A percentile compares a stretch with the other conserved stretches of the same genome.
These are phyloP conservation scores for Hibiscus trionum DNA, from an alignment of 345 rosid genomes.

Conservation along the genomic window DNA sequence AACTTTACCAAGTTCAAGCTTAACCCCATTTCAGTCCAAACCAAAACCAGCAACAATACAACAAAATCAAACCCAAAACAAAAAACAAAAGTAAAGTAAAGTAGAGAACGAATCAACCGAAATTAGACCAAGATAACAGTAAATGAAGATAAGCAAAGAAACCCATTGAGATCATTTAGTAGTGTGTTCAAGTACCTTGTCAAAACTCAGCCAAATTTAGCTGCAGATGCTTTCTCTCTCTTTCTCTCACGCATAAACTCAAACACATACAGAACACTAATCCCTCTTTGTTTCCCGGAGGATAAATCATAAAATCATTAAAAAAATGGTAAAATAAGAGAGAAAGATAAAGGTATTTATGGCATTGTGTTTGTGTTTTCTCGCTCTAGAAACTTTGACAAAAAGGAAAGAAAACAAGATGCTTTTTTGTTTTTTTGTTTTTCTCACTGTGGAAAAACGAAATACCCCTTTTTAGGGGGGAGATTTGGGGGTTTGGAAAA, in stretches of 20 bases:
- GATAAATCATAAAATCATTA: not conserved
- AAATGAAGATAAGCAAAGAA: not conserved
- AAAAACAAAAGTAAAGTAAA: not conserved
- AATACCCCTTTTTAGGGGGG: not conserved
- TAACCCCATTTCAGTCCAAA: constrained; percentile 11
- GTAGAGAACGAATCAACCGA: not conserved
- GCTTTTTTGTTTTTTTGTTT: not conserved
- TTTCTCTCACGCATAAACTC: not conserved
- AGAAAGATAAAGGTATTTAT: not conserved
- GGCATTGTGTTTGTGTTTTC: not conserved
- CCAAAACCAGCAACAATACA: constrained; percentile 9
- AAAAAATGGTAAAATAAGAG: not conserved
- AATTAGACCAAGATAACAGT: not conserved
- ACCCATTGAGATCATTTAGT: not conserved
- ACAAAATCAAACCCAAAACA: constrained; percentile 9
- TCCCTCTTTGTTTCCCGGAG: not conserved
- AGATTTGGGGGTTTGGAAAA: constrained; percentile 16
- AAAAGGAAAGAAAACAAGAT: not conserved
- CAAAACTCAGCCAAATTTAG: constrained; percentile 16
- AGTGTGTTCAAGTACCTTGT: constrained; percentile 1
- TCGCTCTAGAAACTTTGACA: constrained; percentile 6
- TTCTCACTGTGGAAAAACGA: constrained; percentile 3
- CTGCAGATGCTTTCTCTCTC: constrained; percentile 26
- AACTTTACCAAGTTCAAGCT: constrained; percentile 3
- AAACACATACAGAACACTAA: not conserved